Evolutionary conservation across 768 basidiomycete genomes (phyloP), one percentile per base, ranked within the genome.

Genomic region (Lactifluus subvellereus): DNA sequence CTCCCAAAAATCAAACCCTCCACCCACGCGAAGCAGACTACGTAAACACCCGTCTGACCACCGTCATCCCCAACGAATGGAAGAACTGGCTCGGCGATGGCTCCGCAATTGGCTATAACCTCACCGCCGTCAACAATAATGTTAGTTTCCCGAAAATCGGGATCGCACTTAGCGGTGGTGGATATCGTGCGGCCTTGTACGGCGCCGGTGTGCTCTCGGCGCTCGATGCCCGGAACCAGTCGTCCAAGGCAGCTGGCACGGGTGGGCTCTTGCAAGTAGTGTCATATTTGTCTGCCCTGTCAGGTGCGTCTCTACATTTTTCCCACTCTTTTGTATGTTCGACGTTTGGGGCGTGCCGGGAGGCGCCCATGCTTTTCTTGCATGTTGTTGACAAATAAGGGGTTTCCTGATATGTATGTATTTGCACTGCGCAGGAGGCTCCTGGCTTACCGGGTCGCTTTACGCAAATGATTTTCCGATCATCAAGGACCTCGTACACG

Each of bases 261-360:
- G 87, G 87, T 2, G 87, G 87, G 2, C 76, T 90, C 14, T 73
- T 87, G 53, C 88, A 89, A 70, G 84, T 86, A n/a, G 73, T 84
- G 5, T 84, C 83, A 3, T 91, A 91, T 74, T 75, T 88, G 47
- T 73, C 84, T 10, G 87, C 83, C 1, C 76, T 90, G 9, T 87
- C 86, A 62, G 86, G 85, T 85, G 61, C 52, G 76, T 40, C 6
- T 2, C 18, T 2, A 1, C 18, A 3, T 16, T 20, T 27, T 3
- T 43, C 40, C 9, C 14, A 7, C n/a, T 54, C 4, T 27, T 13
- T 48, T 27, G 4, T 6, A 9, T 43, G 4, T 8, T 20, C 20
- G 5, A 37, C 35, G 1, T 43, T 18, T 43, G 2, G 42, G 14
- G 42, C 5, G 14, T 40, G 11, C 14, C 13, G 2, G 27, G 18